Percentiles rank a stretch among this genome's conserved stretches.
phyloP scores from a whole-genome alignment of 345 rosid species.

The Nasturtium officinale region DNA sequence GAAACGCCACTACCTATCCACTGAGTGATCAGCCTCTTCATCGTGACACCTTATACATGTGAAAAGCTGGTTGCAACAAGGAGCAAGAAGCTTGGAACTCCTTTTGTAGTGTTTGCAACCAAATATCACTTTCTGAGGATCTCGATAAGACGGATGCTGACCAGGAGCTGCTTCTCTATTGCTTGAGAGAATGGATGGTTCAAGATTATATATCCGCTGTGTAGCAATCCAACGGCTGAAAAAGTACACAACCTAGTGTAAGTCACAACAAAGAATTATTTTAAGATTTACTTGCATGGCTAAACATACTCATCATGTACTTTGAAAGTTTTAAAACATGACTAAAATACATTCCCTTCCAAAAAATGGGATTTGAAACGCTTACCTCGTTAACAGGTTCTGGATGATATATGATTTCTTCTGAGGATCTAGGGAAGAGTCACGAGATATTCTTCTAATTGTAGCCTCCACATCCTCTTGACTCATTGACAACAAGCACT shows the following conservation, averaged over 20 bases:
- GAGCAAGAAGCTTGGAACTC: conserved; percentile 66
- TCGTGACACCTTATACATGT: conserved; percentile 84
- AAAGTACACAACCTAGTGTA: conserved; percentile 40
- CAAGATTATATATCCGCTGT: conserved; percentile 45
- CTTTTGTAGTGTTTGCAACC: conserved; percentile 91
- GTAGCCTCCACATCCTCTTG: conserved; percentile 72
- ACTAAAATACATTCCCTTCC: too few relatives aligned
- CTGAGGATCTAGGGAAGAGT: conserved; percentile 62
- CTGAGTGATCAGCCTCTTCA: conserved; percentile 68
- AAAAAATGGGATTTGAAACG: conserved; percentile 17
- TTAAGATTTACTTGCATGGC: not conserved
- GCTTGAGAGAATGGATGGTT: conserved; percentile 37
- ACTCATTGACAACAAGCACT: conserved; percentile 48
- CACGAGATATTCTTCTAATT: conserved; percentile 68
- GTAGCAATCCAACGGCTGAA: conserved; percentile 79
- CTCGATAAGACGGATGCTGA: conserved; percentile 61
- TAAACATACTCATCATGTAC: too few relatives aligned
- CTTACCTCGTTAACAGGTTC: conserved; percentile 71
- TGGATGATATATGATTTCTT: conserved; percentile 67
- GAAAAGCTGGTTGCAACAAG: conserved; percentile 71
- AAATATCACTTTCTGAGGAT: conserved; percentile 41
- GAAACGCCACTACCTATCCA: conserved; percentile 60
- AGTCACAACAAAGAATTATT: conserved; percentile 16
- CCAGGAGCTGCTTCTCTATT: conserved; percentile 56
- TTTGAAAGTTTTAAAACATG: too few relatives aligned